Conservation (phyloP, 1,139 yeast species). For the Taphrina flavorubra region DNA sequence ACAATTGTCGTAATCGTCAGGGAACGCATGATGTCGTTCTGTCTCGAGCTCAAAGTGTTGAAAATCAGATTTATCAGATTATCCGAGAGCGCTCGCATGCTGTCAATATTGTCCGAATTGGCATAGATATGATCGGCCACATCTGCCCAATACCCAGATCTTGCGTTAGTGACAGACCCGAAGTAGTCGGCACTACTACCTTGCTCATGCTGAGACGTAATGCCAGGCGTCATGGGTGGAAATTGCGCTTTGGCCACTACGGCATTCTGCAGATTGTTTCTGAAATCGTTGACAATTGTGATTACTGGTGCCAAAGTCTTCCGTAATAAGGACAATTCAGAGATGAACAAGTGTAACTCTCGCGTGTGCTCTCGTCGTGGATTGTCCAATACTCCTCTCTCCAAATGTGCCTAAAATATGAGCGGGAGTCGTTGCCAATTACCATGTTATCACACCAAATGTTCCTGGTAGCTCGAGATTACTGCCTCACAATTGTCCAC, state of each 20-base stretch:
- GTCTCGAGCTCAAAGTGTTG: conserved; percentile 61
- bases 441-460: conserved; percentile 49
- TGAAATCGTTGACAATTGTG: conserved; percentile 52
- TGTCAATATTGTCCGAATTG: conserved; percentile 56
- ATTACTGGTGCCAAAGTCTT: conserved; percentile 58
- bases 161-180: conserved; percentile 48
- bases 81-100: conserved; percentile 59
- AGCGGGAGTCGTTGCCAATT: not conserved
- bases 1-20: conserved; percentile 52
- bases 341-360: conserved; percentile 60
- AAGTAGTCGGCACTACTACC: conserved; percentile 5
- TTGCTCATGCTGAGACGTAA: not conserved
- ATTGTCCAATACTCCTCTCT: conserved; percentile 57
- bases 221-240: conserved; percentile 17
- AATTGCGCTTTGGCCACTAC: conserved; percentile 22
- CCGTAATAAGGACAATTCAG: conserved; percentile 58
- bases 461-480: conserved; percentile 61
- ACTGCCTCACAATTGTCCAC: conserved; percentile 67
- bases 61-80: conserved; percentile 60
- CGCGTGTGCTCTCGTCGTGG: conserved; percentile 61
- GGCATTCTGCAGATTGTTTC: conserved; percentile 13
- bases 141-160: conserved; percentile 58
- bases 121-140: conserved; percentile 60
- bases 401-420: conserved; percentile 53
- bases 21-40: conserved; percentile 60